Evolutionary conservation across 1,284 basidiomycete species (phyloP).

Genomic region (Rhodofomes roseus): DNA sequence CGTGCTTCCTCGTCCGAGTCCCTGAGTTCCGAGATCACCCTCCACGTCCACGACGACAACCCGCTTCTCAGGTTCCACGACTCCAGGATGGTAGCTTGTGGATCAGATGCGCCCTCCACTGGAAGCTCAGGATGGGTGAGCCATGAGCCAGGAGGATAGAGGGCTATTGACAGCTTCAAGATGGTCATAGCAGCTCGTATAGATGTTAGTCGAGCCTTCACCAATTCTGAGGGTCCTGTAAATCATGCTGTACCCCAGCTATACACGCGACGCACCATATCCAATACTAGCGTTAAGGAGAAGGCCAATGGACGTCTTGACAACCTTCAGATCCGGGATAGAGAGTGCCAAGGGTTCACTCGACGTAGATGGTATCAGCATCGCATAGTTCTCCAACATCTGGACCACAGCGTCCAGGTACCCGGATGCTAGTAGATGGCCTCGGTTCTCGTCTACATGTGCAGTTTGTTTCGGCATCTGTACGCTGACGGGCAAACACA

Average conservation of each 20-base stretch:
- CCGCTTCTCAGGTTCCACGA: slow-evolving; percentile 63
- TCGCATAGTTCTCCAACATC: slow-evolving; percentile 67
- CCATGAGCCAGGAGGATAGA: slow-evolving; percentile 73
- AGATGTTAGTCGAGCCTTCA: slow-evolving; percentile 62
- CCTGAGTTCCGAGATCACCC: slow-evolving; percentile 42
- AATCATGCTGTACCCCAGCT: background rate
- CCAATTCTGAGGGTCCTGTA: slow-evolving; percentile 48
- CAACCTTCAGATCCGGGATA: slow-evolving; percentile 62
- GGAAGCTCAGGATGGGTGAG: slow-evolving; percentile 25
- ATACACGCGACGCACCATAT: slow-evolving; percentile 49
- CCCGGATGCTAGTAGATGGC: slow-evolving; percentile 60
- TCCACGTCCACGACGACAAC: slow-evolving; percentile 74
- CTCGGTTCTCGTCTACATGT: slow-evolving; percentile 58
- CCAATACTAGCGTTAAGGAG: slow-evolving; percentile 78
- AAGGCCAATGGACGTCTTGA: slow-evolving; percentile 77
- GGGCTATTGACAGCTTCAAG: slow-evolving; percentile 59
- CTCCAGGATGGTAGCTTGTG: slow-evolving; percentile 38
- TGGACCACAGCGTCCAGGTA: slow-evolving; percentile 64
- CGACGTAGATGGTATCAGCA: slow-evolving; percentile 42
- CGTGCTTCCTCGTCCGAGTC: slow-evolving; percentile 20
- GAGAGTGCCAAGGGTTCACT: slow-evolving; percentile 46
- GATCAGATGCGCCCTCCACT: slow-evolving; percentile 8
- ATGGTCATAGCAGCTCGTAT: slow-evolving; percentile 65
- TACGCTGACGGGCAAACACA: background rate
- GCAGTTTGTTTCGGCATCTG: slow-evolving; percentile 9